Base-by-base conservation (phyloP, 2,329 filamentous ascomycete genomes). In the Coleophoma crateriformis region DNA sequence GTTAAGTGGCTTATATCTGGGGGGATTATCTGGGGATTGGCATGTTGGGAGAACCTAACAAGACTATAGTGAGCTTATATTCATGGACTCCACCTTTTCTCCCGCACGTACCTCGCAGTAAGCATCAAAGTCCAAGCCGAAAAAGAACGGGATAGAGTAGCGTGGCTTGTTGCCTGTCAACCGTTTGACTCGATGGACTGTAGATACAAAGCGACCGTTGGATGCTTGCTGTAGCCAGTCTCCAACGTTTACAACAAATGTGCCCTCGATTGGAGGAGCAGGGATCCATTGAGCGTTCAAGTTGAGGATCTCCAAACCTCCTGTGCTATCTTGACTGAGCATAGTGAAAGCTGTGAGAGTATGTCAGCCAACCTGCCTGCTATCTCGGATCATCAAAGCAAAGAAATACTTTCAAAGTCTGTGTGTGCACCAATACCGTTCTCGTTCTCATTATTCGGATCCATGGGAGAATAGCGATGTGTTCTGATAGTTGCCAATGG, bases 171-270 rank as follows among this genome's bases (percentile, higher is more conserved):
- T 17, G 7, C 35, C 35, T 6, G 42, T 62, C 45, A 67, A 61
- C 50, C 71, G 71, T 22, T 64, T 65, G 4, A 78, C 71, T 3
- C 73, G 64, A 57, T 77, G 74, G 39, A 76, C 68, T 0, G 71
- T 75, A 1, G 68, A 71, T 53, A 67, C 70, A 56, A 74, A 73
- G 15, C 15, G 22, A 17, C 32, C 75, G 48, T 78, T 78, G 1
- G 74, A 76, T 62, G 72, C 74, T n/a, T 74, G 67, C 68, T 75
- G 73, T 53, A 78, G 59, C 48, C 71, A 75, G 55, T 78, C 74
- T 6, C 68, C 76, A 15, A 78, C 71, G 47, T 78, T 78, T n/a
- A 78, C 71, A 14, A 78, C 72, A 45, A 77, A 67, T 0, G 73
- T 67, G 1, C 66, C 69, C 1, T 65, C 64, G 1, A 73, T 58